A percentile compares a stretch with the other conserved stretches of the same genome.
Conservation (phyloP, 225 moss, liverwort and hornwort species). For the Marchantia paleacea region DNA sequence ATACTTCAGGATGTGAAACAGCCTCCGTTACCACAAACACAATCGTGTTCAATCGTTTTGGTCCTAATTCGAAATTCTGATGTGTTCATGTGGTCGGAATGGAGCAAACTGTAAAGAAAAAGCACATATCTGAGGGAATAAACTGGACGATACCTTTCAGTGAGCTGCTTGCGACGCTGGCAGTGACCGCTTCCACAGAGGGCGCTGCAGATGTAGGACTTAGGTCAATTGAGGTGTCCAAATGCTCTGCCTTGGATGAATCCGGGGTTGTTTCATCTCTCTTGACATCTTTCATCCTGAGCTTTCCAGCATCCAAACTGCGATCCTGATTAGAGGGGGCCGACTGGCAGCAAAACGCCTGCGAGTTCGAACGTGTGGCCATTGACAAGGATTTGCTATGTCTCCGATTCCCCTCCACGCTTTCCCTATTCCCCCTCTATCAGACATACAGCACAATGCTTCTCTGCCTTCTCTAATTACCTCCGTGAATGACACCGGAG, state of each 20-base stretch:
- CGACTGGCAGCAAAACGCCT: slow-evolving; percentile 98
- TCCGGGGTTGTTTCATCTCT: neutral
- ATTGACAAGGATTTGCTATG: slow-evolving; percentile 93
- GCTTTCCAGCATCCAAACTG: slow-evolving; percentile 21
- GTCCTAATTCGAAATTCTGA: neutral
- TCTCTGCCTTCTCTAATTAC: slow-evolving; percentile 41
- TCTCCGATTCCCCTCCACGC: slow-evolving; percentile 69
- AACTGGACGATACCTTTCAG: slow-evolving; percentile 26
- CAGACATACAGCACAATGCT: slow-evolving; percentile 91
- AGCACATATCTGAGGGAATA: neutral
- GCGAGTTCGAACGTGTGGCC: slow-evolving; percentile 95
- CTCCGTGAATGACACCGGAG: slow-evolving; percentile 3
- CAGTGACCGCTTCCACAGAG: slow-evolving; percentile 30
- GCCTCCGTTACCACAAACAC: neutral
- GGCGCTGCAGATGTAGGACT: slow-evolving; percentile 32
- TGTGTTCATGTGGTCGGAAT: neutral
- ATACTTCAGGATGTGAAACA: neutral
- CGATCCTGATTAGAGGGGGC: slow-evolving; percentile 72
- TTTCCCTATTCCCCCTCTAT: slow-evolving; percentile 82
- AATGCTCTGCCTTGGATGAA: slow-evolving; percentile 16
- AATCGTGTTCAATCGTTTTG: neutral
- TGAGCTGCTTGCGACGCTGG: slow-evolving; percentile 35
- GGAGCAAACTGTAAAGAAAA: neutral
- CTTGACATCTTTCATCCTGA: slow-evolving; percentile 8
- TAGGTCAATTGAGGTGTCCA: slow-evolving; percentile 26